phyloP scores from a whole-genome alignment of 1,284 basidiomycete species.

The Puccinia horiana region DNA sequence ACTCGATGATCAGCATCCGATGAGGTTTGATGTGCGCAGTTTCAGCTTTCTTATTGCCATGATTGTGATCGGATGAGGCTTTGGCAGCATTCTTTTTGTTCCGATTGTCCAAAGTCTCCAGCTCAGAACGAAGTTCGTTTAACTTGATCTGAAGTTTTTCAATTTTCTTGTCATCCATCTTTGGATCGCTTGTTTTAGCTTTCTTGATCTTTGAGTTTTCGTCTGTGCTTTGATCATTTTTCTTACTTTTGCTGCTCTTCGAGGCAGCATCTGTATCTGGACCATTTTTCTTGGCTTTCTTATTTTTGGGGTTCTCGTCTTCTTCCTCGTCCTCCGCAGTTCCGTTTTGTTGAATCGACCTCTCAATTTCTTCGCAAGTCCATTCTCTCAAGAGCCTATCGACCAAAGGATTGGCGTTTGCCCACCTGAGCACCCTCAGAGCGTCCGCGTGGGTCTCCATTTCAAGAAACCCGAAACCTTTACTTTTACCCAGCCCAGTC shows the following conservation, averaged over 20 bases:
- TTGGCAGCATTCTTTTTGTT: not conserved
- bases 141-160: conserved; percentile 43
- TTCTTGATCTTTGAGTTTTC: conserved; percentile 55
- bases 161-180: conserved; percentile 48
- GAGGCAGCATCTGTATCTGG: conserved; percentile 58
- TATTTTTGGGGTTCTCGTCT: conserved; percentile 63
- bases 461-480: conserved; percentile 95
- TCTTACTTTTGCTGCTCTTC: conserved; percentile 54
- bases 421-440: conserved; percentile 85
- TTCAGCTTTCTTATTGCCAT: not conserved
- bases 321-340: conserved; percentile 60
- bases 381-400: conserved; percentile 70
- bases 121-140: conserved; percentile 10
- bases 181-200: conserved; percentile 28
- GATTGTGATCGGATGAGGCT: not conserved
- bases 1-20: conserved; percentile 77
- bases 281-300: conserved; percentile 60
- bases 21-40: conserved; percentile 60
- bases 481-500: conserved; percentile 80
- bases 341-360: conserved; percentile 67
- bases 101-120: conserved; percentile 10
- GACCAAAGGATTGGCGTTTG: conserved; percentile 79
- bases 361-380: conserved; percentile 79
- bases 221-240: conserved; percentile 58
- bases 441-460: conserved; percentile 84